These are phyloP conservation scores for Sporothrix curviconia DNA, from an alignment of 2,329 filamentous ascomycete genomes.

Conservation along the genomic window DNA sequence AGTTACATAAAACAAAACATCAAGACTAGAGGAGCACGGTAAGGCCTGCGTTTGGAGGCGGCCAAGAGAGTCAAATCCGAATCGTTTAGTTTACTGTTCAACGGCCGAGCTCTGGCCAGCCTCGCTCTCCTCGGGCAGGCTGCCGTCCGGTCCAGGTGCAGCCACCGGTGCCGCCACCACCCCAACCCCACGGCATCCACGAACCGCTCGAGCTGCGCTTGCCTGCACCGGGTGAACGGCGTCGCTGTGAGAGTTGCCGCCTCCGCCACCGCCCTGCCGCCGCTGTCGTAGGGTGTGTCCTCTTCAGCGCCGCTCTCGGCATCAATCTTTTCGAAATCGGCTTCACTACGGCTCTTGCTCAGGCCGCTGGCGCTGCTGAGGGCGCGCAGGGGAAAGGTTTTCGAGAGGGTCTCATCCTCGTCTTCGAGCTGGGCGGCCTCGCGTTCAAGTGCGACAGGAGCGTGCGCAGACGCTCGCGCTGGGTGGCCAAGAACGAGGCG, in stretches of 20 bases:
- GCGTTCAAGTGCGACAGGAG: slow-evolving; percentile 68
- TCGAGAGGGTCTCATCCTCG: neutral
- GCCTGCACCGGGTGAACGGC: slow-evolving; percentile 14
- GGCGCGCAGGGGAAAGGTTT: slow-evolving; percentile 10
- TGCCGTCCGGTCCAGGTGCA: slow-evolving; percentile 42
- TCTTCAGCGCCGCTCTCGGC: slow-evolving; percentile 61
- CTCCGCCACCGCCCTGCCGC: slow-evolving; percentile 21
- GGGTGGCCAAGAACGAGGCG: slow-evolving; percentile 67
- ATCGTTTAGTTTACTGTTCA: slow-evolving; percentile 27
- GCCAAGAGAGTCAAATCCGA: slow-evolving; percentile 4
- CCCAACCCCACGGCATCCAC: slow-evolving; percentile 48
- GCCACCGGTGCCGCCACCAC: slow-evolving; percentile 21
- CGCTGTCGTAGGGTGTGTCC: slow-evolving; percentile 22
- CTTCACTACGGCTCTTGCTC: slow-evolving; percentile 77
- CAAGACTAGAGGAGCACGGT: neutral
- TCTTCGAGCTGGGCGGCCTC: slow-evolving; percentile 59
- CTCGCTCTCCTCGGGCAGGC: slow-evolving; percentile 21
- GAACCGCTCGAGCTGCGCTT: slow-evolving; percentile 26
- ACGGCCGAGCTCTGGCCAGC: slow-evolving; percentile 34
- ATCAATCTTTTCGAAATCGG: slow-evolving; percentile 80
- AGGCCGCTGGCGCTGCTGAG: slow-evolving; percentile 57
- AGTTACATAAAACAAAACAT: no score
- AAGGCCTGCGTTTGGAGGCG: neutral
- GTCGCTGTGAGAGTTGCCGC: neutral
- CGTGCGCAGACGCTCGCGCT: slow-evolving; percentile 69